Conservation (phyloP, 2,329 filamentous ascomycete species). For the Metarhizium robertsii region DNA sequence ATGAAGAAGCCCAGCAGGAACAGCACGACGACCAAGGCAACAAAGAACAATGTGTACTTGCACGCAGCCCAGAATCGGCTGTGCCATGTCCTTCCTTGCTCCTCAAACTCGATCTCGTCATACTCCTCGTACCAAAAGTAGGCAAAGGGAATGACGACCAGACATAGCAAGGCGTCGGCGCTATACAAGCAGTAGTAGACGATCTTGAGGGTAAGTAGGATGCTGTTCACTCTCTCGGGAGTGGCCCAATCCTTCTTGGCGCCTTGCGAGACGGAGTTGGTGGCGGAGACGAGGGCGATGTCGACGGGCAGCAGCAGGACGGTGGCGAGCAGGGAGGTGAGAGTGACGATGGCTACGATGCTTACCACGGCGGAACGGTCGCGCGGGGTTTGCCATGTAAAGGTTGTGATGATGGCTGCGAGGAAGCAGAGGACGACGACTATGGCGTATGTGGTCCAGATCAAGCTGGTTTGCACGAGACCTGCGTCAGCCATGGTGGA, state of each 20-base stretch:
- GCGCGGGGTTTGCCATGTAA: conserved; percentile 81
- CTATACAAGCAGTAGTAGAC: conserved; percentile 93
- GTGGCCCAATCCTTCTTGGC: conserved; percentile 93
- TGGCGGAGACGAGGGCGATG: conserved; percentile 88
- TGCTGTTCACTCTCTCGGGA: conserved; percentile 65
- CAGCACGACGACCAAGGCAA: conserved; percentile 68
- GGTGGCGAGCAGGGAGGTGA: conserved; percentile 82
- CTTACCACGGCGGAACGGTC: conserved; percentile 79
- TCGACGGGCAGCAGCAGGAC: conserved; percentile 90
- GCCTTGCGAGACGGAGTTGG: conserved; percentile 64
- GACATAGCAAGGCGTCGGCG: conserved; percentile 79
- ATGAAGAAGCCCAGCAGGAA: conserved; percentile 94
- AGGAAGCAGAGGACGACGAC: conserved; percentile 68
- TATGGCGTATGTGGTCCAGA: conserved; percentile 89
- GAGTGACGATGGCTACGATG: conserved; percentile 74
- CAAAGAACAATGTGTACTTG: conserved; percentile 84
- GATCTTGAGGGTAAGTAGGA: conserved; percentile 71
- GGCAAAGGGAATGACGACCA: conserved; percentile 85
- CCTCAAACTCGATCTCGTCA: conserved; percentile 80
- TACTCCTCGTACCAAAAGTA: conserved; percentile 99
- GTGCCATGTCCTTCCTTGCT: conserved; percentile 63
- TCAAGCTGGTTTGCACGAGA: conserved; percentile 78
- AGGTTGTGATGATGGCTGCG: conserved; percentile 76
- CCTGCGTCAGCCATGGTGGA: conserved; percentile 34
- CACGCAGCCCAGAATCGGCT: conserved; percentile 72